A percentile compares a stretch with the other conserved stretches of the same genome.
Conservation (phyloP, 1,284 basidiomycete species). For the Tilletia indica region DNA sequence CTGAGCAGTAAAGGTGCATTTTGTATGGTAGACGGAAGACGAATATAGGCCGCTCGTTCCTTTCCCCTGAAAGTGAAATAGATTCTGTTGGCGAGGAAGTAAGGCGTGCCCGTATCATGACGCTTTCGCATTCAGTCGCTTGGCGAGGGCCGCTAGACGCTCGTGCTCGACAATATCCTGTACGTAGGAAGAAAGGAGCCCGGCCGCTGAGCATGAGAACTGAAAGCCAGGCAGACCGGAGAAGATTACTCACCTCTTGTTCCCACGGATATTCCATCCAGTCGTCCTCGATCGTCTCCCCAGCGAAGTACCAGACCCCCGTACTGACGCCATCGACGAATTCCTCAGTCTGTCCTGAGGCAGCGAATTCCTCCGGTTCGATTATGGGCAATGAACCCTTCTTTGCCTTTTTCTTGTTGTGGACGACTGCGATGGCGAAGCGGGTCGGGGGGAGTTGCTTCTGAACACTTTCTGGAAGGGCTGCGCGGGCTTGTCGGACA, state of each 20-base stretch:
- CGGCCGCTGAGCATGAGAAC: background rate
- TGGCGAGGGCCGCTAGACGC: slow-evolving; percentile 50
- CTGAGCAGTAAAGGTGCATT: background rate
- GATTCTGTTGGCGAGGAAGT: too few relatives aligned
- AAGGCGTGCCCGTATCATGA: too few relatives aligned
- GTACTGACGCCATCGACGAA: slow-evolving; percentile 44
- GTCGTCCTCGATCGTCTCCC: slow-evolving; percentile 48
- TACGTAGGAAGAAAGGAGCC: background rate
- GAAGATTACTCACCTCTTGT: slow-evolving; percentile 29
- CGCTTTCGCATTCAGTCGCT: too few relatives aligned
- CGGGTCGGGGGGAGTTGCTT: slow-evolving; percentile 45
- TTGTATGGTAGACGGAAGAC: too few relatives aligned
- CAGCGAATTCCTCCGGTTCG: slow-evolving; percentile 22
- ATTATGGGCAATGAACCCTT: slow-evolving; percentile 50
- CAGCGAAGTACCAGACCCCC: slow-evolving; percentile 53
- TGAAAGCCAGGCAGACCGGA: slow-evolving; percentile 15
- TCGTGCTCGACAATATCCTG: slow-evolving; percentile 54
- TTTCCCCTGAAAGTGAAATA: too few relatives aligned
- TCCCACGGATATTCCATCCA: slow-evolving; percentile 56
- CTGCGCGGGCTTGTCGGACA: slow-evolving; percentile 42
- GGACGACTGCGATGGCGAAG: slow-evolving; percentile 54
- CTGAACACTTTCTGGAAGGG: slow-evolving; percentile 42
- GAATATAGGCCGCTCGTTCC: too few relatives aligned
- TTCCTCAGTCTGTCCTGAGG: slow-evolving; percentile 30
- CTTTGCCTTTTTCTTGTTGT: slow-evolving; percentile 52